Conservation (phyloP, 345 rosid genomes). For the Eucalyptus paniculata region DNA sequence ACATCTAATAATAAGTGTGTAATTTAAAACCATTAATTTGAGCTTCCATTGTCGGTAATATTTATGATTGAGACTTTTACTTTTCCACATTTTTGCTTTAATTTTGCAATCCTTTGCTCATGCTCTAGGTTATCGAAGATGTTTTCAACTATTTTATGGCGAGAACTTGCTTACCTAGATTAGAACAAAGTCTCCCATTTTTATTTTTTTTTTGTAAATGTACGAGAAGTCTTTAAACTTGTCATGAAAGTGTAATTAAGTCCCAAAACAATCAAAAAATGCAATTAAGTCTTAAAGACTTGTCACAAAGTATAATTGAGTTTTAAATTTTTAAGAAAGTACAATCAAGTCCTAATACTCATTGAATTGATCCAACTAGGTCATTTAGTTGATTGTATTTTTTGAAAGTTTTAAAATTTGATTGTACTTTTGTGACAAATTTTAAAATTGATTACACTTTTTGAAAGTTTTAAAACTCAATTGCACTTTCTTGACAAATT, state of each 20-base stretch:
- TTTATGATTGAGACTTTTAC: too few species aligned
- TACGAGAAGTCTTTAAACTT: too few species aligned
- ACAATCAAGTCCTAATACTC: background rate
- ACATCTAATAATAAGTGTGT: too few species aligned
- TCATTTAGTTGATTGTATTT: too few species aligned
- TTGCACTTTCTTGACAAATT: background rate
- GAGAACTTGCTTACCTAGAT: background rate
- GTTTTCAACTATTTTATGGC: background rate
- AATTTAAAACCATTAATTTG: too few species aligned
- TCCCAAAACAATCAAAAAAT: too few species aligned
- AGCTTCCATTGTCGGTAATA: accelerated
- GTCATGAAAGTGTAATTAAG: background rate
- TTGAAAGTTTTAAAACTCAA: too few species aligned
- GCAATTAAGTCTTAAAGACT: too few species aligned
- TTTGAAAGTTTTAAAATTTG: too few species aligned
- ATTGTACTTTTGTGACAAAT: background rate
- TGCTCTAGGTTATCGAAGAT: background rate
- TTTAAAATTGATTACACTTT: too few species aligned
- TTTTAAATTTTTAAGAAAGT: too few species aligned
- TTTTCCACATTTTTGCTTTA: background rate
- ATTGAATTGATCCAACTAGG: background rate
- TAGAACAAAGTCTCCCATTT: background rate
- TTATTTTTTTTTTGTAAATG: too few species aligned
- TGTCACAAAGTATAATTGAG: background rate
- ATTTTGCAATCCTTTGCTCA: background rate